Conservation (phyloP, 1,284 basidiomycete species). For the Puccinia hordei region DNA sequence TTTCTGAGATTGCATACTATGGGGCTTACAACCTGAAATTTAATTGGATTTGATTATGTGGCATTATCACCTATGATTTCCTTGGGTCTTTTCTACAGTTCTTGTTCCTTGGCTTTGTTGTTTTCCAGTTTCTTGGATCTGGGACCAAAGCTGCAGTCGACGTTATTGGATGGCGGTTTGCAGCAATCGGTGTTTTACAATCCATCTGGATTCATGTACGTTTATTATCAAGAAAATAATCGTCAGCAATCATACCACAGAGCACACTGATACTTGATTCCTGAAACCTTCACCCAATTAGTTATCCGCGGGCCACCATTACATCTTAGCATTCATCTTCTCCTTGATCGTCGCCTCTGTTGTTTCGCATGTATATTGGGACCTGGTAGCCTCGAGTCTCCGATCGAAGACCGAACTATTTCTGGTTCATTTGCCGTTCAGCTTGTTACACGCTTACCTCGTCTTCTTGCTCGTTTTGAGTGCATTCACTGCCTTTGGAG, state of each 20-base stretch:
- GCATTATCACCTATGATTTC: background rate
- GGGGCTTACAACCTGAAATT: background rate
- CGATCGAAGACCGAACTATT: slow-evolving; percentile 54
- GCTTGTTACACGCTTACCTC: slow-evolving; percentile 55
- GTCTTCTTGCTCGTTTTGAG: slow-evolving; percentile 59
- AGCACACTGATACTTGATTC: slow-evolving; percentile 56
- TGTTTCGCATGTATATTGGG: slow-evolving; percentile 61
- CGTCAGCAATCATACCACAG: slow-evolving; percentile 45
- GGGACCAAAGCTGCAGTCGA: slow-evolving; percentile 57
- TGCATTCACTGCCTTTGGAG: slow-evolving; percentile 60
- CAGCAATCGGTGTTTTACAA: slow-evolving; percentile 58
- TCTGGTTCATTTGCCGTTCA: slow-evolving; percentile 61
- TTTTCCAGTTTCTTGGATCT: slow-evolving; percentile 57
- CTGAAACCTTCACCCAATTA: slow-evolving; percentile 48
- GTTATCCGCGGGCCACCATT: slow-evolving; percentile 53
- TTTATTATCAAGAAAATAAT: background rate
- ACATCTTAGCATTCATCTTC: slow-evolving; percentile 60
- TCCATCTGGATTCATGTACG: slow-evolving; percentile 55
- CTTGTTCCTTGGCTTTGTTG: slow-evolving; percentile 60
- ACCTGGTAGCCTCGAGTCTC: slow-evolving; percentile 56
- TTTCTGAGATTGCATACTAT: background rate
- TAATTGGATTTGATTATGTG: too few relatives aligned
- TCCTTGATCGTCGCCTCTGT: slow-evolving; percentile 59
- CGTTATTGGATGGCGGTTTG: slow-evolving; percentile 61
- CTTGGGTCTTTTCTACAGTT: slow-evolving; percentile 25